These are phyloP conservation scores for Colletotrichum godetiae DNA, from an alignment of 2,329 filamentous ascomycete species.

Conservation along the genomic window DNA sequence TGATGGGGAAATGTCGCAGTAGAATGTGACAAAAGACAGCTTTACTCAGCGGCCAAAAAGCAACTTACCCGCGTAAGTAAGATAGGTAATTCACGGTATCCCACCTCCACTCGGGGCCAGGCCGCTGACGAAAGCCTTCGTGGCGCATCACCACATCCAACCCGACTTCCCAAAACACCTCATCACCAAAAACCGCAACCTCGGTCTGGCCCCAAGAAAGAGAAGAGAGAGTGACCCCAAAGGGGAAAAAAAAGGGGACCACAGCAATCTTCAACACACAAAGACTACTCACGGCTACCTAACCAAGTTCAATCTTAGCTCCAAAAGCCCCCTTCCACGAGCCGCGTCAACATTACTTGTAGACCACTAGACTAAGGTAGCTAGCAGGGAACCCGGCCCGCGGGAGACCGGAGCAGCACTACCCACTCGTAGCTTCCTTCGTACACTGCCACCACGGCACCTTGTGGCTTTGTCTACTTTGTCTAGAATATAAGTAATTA, in stretches of 20 bases:
- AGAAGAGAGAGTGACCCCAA: neutral
- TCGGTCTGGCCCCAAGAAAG: too few species aligned
- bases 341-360: neutral
- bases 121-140: too few species aligned
- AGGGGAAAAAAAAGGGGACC: neutral
- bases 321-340: neutral
- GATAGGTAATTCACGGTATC: too few species aligned
- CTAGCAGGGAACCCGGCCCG: neutral
- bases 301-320: neutral
- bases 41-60: neutral
- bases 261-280: neutral
- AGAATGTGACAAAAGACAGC: neutral
- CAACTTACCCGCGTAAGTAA: too few species aligned
- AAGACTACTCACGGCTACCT: neutral
- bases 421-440: too few species aligned
- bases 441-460: slow-evolving; percentile 1
- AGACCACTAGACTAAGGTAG: neutral
- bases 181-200: too few species aligned
- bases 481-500: too few species aligned
- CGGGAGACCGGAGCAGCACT: neutral
- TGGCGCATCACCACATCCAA: too few species aligned
- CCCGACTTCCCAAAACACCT: too few species aligned
- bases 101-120: too few species aligned
- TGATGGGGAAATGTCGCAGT: neutral
- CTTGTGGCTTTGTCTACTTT: slow-evolving; percentile 5